Percentiles rank a stretch among this genome's conserved stretches.
These are phyloP conservation scores for Trichoderma polysporum DNA, from an alignment of 2,329 filamentous ascomycete species.

Conservation along the genomic window DNA sequence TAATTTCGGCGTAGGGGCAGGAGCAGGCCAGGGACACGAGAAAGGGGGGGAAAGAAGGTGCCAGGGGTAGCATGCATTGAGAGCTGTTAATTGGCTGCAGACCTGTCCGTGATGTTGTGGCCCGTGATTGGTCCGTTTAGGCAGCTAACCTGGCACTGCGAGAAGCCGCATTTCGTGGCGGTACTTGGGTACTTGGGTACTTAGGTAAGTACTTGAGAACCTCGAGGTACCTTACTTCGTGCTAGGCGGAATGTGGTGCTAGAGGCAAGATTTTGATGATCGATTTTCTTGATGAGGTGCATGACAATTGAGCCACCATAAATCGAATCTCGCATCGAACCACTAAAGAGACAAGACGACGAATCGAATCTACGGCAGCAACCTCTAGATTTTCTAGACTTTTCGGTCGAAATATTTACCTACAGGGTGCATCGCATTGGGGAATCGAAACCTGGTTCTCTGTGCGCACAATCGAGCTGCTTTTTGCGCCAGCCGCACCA, in stretches of 20 bases:
- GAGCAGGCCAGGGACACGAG: constrained; percentile 37
- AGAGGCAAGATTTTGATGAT: constrained; percentile 18
- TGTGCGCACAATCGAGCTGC: not conserved
- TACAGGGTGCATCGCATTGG: not conserved
- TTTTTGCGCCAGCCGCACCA: constrained; percentile 9
- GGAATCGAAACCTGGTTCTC: not conserved
- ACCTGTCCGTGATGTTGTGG: constrained; percentile 30
- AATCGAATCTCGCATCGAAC: constrained; percentile 1
- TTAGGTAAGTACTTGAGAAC: not conserved
- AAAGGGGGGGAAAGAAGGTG: constrained; percentile 44
- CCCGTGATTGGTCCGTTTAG: constrained; percentile 22
- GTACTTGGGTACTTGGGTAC: not conserved
- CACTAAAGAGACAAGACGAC: not conserved
- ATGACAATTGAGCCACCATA: constrained; percentile 4
- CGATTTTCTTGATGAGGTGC: constrained; percentile 14
- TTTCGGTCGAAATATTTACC: not conserved
- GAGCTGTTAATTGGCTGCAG: constrained; percentile 33
- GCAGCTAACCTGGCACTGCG: not conserved
- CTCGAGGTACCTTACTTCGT: not conserved
- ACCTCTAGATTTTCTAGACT: not conserved
- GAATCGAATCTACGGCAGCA: not conserved
- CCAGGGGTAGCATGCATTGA: constrained; percentile 24
- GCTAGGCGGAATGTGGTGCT: not conserved
- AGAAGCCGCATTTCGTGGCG: not conserved
- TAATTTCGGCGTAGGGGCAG: constrained; percentile 48